Evolutionary conservation across 2,329 filamentous ascomycete genomes (phyloP).

Genomic region (Ascocoryne sarcoides): DNA sequence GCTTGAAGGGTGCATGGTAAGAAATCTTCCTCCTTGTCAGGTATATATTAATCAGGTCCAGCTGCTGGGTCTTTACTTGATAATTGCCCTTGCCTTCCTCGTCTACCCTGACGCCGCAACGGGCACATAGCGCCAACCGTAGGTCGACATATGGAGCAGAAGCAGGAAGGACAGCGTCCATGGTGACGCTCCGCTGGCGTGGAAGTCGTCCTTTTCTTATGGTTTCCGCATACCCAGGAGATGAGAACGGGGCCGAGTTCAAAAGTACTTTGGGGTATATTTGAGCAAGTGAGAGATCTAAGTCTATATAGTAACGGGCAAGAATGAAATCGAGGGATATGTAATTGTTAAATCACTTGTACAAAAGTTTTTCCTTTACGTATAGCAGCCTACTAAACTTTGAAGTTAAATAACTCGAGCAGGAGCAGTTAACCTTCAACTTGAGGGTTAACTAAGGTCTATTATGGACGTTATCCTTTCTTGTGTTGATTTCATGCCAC

Average conservation of each 20-base stretch:
- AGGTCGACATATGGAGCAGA: background rate
- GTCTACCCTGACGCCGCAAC: constrained; percentile 50
- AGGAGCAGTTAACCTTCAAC: too few species aligned
- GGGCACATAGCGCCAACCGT: background rate
- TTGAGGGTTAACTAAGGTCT: too few species aligned
- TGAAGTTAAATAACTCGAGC: too few species aligned
- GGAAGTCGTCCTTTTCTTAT: background rate
- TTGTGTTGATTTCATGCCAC: too few species aligned
- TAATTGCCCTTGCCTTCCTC: constrained; percentile 51
- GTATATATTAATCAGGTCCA: constrained; percentile 34
- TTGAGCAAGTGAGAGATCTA: background rate
- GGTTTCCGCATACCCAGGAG: too few species aligned
- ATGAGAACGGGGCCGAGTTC: background rate
- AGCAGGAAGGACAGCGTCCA: background rate
- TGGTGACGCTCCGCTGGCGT: background rate
- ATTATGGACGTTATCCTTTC: too few species aligned
- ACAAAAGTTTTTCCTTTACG: background rate
- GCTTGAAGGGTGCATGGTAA: constrained; percentile 64
- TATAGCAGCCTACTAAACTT: too few species aligned
- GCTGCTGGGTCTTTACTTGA: constrained; percentile 42
- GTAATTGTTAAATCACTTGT: background rate
- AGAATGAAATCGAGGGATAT: background rate
- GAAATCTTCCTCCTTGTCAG: background rate
- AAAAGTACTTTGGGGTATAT: background rate
- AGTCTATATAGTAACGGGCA: background rate